phyloP scores from a whole-genome alignment of 805 yeast genomes.

The Wickerhamiella azymoides region DNA sequence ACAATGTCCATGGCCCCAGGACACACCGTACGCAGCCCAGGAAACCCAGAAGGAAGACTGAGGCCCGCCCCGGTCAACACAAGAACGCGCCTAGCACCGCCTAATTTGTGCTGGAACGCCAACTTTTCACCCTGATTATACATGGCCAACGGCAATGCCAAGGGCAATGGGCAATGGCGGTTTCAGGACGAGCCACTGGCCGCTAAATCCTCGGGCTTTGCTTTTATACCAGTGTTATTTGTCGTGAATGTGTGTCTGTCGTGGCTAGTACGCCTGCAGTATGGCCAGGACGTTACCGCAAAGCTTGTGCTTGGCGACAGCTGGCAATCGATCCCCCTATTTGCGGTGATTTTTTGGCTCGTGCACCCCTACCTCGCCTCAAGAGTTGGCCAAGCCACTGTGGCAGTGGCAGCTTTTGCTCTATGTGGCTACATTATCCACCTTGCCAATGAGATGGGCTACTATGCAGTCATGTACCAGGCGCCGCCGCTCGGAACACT shows the following conservation, averaged over 20 bases:
- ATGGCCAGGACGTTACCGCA: slow-evolving; percentile 19
- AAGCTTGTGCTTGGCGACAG: slow-evolving; percentile 14
- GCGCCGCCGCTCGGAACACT: slow-evolving; percentile 31
- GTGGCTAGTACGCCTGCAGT: slow-evolving; percentile 26
- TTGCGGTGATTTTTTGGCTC: slow-evolving; percentile 20
- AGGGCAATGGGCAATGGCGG: too few species aligned
- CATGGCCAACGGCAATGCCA: background rate
- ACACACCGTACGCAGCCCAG: slow-evolving; percentile 64
- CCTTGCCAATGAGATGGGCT: slow-evolving; percentile 25
- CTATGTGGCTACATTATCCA: slow-evolving; percentile 26
- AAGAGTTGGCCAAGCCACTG: slow-evolving; percentile 6
- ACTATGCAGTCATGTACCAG: slow-evolving; percentile 27
- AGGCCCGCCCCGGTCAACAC: slow-evolving; percentile 71
- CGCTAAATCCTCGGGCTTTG: background rate
- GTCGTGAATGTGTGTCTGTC: slow-evolving; percentile 26
- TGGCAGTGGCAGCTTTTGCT: slow-evolving; percentile 15
- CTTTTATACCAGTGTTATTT: slow-evolving; percentile 19
- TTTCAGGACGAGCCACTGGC: slow-evolving; percentile 7
- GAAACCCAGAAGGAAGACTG: slow-evolving; percentile 62
- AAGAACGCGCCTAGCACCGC: slow-evolving; percentile 24
- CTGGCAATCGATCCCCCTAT: slow-evolving; percentile 22
- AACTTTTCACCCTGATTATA: slow-evolving; percentile 12
- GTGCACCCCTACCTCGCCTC: slow-evolving; percentile 18
- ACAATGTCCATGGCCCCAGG: slow-evolving; percentile 79
- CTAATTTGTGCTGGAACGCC: slow-evolving; percentile 25